These are phyloP conservation scores for Colletotrichum abscissum DNA, from an alignment of 2,329 filamentous ascomycete genomes.

Conservation along the genomic window DNA sequence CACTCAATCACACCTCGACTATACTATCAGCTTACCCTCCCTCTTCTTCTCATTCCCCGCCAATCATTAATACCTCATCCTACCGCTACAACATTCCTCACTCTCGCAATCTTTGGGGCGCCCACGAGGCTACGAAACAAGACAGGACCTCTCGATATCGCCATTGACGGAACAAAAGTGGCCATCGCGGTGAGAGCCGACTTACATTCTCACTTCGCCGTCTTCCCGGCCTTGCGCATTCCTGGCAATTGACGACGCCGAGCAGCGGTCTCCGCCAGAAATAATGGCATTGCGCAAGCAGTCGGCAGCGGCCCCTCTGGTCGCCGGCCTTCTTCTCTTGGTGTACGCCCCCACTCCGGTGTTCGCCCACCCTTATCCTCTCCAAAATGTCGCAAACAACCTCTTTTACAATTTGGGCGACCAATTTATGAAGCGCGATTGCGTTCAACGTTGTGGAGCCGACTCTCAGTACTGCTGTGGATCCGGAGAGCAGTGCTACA, in stretches of 20 bases:
- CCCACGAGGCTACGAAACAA: conserved; percentile 12
- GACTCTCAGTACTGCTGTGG: conserved; percentile 68
- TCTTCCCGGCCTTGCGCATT: conserved; percentile 21
- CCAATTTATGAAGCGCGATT: conserved; percentile 61
- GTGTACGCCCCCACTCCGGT: conserved; percentile 45
- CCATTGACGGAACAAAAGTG: neutral
- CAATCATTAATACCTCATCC: conserved; percentile 28
- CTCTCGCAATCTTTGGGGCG: neutral
- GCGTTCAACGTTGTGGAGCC: conserved; percentile 64
- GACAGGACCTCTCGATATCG: neutral
- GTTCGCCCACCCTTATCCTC: conserved; percentile 60
- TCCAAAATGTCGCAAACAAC: conserved; percentile 48
- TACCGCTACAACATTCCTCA: conserved; percentile 22
- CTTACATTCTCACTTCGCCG: neutral
- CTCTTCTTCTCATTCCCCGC: neutral
- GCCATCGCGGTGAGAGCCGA: conserved; percentile 3
- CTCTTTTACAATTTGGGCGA: conserved; percentile 59
- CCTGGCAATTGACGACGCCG: conserved; percentile 47
- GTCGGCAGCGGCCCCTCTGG: conserved; percentile 25
- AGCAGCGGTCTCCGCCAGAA: conserved; percentile 36
- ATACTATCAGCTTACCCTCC: conserved; percentile 1
- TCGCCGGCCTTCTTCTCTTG: conserved; percentile 50
- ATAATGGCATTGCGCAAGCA: conserved; percentile 26
- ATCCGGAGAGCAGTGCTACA: conserved; percentile 61
- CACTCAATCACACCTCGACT: conserved; percentile 1